Base-by-base conservation (phyloP, 306 rosid genomes). In the Acacia acuminata region DNA sequence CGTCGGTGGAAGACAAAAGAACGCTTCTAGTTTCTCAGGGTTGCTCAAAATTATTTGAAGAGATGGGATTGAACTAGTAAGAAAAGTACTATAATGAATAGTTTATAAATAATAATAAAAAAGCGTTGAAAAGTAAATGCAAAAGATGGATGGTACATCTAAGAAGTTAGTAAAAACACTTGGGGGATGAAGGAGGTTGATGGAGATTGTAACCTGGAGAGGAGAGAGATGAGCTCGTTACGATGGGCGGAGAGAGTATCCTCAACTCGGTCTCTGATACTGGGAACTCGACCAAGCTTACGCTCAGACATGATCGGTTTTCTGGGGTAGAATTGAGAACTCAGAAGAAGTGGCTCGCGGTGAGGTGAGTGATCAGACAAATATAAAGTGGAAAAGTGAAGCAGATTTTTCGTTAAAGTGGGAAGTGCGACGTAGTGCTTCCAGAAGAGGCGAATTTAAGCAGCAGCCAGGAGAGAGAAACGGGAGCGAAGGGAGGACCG, bases 161-260 rank as follows among this genome's bases (percentile, higher is more conserved):
- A 73, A 27, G 30, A 73, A 50, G 24, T 36, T 12, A 16, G 25
- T 3, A 32, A 73, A 48, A 48, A 3, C n/a, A 36, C 45, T 66
- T 7, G 7, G 43, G 19, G 10, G 14, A 17, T 12, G 6, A 4
- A 45, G 65, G 51, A n/a, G 19, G 30, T 36, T 68, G 71, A 32
- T 42, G 48, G 48, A 9, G 4, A 3, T 25, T 22, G 12, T 9
- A 72, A 96, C 99, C 99, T 93, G 82, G 96, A 90, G 83, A 96
- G 99, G 20, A 96, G 98, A 66, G 99, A 90, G 8, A 90, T 82
- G 79, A 96, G 98, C 75, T 96, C 92, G 82, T 96, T 96, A 3
- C 98, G 98, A 79, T 94, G 97, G 84, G 88, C 97, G 13, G 89
- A 90, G 85, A 96, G 98, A 64, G 94, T 94, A 73, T 92, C 98